These are phyloP conservation scores for Debaryomyces fabryi DNA, from an alignment of 1,139 yeast genomes.

Conservation along the genomic window DNA sequence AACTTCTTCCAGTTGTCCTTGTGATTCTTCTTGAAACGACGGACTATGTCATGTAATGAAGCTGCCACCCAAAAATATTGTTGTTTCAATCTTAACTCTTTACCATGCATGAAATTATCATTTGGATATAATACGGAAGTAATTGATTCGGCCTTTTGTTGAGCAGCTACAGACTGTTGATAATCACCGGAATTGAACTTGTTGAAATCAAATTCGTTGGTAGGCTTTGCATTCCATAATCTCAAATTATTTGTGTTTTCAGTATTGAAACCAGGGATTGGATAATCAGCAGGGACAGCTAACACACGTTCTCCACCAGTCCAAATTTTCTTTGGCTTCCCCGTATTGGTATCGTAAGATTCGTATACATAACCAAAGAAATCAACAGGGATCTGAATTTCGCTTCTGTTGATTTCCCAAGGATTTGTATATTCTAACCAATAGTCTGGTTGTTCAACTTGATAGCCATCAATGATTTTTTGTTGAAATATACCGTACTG, in stretches of 20 bases:
- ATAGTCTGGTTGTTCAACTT: slow-evolving; percentile 91
- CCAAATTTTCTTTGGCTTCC: slow-evolving; percentile 66
- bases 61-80: slow-evolving; percentile 98
- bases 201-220: slow-evolving; percentile 87
- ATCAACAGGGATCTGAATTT: slow-evolving; percentile 90
- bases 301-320: slow-evolving; percentile 85
- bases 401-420: slow-evolving; percentile 89
- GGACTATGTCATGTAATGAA: slow-evolving; percentile 84
- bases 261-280: slow-evolving; percentile 89
- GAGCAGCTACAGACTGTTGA: slow-evolving; percentile 78
- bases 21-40: slow-evolving; percentile 82
- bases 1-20: slow-evolving; percentile 76
- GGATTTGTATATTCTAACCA: slow-evolving; percentile 90
- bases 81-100: slow-evolving; percentile 89
- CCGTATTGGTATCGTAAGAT: slow-evolving; percentile 53
- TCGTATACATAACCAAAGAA: slow-evolving; percentile 84
- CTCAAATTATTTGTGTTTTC: slow-evolving; percentile 85
- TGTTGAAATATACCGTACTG: slow-evolving; percentile 94
- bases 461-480: slow-evolving; percentile 87
- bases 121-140: slow-evolving; percentile 92
- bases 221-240: slow-evolving; percentile 89
- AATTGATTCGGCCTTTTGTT: slow-evolving; percentile 87
- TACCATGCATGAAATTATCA: slow-evolving; percentile 89
- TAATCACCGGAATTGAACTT: slow-evolving; percentile 94
- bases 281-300: slow-evolving; percentile 93